phyloP scores from a whole-genome alignment of 2,329 filamentous ascomycete genomes.

The Phaeophleospora eucalypticola region DNA sequence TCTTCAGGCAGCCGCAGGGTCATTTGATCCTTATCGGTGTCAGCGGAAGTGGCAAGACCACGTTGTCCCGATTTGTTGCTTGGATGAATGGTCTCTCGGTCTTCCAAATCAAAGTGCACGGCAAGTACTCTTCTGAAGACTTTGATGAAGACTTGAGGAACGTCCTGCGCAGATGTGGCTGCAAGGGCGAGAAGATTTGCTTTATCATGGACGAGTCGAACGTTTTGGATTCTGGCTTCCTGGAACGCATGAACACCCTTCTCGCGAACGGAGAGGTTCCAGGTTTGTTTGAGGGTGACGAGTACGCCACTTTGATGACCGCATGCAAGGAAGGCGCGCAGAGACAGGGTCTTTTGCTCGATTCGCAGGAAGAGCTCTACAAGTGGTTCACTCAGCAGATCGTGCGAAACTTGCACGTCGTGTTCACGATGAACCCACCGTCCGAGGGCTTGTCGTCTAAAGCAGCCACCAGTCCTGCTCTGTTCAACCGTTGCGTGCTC shows the following conservation, averaged over 20 bases:
- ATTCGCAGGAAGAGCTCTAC: constrained; percentile 98
- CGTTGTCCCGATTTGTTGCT: constrained; percentile 92
- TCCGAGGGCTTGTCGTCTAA: constrained; percentile 93
- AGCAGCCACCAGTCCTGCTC: constrained; percentile 90
- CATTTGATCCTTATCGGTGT: constrained; percentile 98
- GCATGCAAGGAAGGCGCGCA: constrained; percentile 98
- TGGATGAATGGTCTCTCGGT: constrained; percentile 99
- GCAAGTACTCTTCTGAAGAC: constrained; percentile 95
- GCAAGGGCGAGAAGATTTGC: constrained; percentile 98
- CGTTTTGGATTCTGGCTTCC: constrained; percentile 94
- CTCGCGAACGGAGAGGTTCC: constrained; percentile 99
- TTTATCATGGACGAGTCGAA: constrained; percentile 99
- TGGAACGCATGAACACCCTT: constrained; percentile 98
- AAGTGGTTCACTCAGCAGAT: constrained; percentile 99
- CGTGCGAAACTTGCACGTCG: constrained; percentile 96
- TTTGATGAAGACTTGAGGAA: constrained; percentile 97
- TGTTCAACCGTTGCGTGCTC: constrained; percentile 99
- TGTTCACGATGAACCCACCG: constrained; percentile 99
- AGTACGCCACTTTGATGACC: constrained; percentile 97
- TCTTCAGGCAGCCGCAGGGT: constrained; percentile 96
- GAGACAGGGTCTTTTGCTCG: constrained; percentile 86
- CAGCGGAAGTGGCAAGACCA: constrained; percentile 97
- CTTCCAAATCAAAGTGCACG: constrained; percentile 99
- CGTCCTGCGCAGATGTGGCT: constrained; percentile 87
- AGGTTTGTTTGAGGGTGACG: constrained; percentile 97